These are phyloP conservation scores for Dictyostelium purpureum DNA, from an alignment of 78 protist genomes.

Conservation along the genomic window DNA sequence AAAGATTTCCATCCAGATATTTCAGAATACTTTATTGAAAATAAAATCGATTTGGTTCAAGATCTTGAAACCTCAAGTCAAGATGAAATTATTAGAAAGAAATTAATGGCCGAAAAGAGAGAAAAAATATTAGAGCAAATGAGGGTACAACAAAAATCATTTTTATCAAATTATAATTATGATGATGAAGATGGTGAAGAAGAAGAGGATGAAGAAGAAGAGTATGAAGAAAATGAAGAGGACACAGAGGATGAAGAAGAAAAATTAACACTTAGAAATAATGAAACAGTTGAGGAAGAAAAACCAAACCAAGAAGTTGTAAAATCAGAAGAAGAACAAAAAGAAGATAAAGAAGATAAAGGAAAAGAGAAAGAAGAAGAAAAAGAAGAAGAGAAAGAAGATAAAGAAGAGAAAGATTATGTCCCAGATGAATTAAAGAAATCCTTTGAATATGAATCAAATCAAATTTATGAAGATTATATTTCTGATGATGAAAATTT, in stretches of 20 bases:
- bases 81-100: constrained; percentile 23
- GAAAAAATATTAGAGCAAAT: constrained; percentile 36
- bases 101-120: constrained; percentile 45
- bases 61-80: not conserved
- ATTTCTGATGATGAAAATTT: too few species aligned
- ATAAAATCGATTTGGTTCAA: not conserved
- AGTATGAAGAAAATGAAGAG: not conserved
- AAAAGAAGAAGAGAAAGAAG: not conserved
- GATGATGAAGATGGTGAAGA: not conserved
- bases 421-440: not conserved
- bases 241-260: not conserved
- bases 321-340: not conserved
- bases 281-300: not conserved
- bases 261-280: not conserved
- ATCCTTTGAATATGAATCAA: not conserved
- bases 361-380: not conserved
- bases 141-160: constrained; percentile 62
- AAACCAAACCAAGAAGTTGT: not conserved
- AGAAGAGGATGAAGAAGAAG: not conserved
- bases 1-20: constrained; percentile 29
- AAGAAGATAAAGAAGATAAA: not conserved
- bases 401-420: not conserved
- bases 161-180: not conserved
- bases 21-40: not conserved
- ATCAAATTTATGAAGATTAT: not conserved